Evolutionary conservation across 768 basidiomycete genomes (phyloP).

Genomic region (Phlebiopsis gigantea): DNA sequence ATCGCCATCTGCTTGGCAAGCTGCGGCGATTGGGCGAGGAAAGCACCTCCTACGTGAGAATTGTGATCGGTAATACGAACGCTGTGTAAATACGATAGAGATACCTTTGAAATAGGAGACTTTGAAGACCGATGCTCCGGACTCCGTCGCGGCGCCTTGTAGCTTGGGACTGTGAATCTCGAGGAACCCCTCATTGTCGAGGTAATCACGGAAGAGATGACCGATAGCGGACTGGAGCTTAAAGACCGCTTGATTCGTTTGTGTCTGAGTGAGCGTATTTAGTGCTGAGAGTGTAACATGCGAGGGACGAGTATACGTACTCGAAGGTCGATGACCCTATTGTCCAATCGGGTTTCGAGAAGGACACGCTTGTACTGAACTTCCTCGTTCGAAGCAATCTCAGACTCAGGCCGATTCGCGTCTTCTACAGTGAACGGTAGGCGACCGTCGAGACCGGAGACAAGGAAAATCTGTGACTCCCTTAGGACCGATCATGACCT

Average conservation of each 20-base stretch:
- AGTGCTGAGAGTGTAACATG: background rate
- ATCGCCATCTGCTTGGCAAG: slow-evolving; percentile 99
- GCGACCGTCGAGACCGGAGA: slow-evolving; percentile 71
- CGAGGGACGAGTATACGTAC: slow-evolving; percentile 38
- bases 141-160: slow-evolving; percentile 95
- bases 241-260: slow-evolving; percentile 95
- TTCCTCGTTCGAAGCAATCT: slow-evolving; percentile 50
- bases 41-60: slow-evolving; percentile 63
- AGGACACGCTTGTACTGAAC: slow-evolving; percentile 74
- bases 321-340: slow-evolving; percentile 89
- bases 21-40: slow-evolving; percentile 94
- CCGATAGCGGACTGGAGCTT: slow-evolving; percentile 86
- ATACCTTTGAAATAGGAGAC: slow-evolving; percentile 93
- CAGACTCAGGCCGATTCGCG: slow-evolving; percentile 78
- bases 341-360: slow-evolving; percentile 91
- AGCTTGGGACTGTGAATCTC: slow-evolving; percentile 99
- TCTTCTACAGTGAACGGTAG: slow-evolving; percentile 93
- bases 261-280: slow-evolving; percentile 49
- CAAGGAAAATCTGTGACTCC: slow-evolving; percentile 61
- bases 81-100: background rate
- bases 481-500: background rate
- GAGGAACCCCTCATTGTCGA: slow-evolving; percentile 70
- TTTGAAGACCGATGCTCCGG: slow-evolving; percentile 96
- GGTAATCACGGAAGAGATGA: slow-evolving; percentile 79
- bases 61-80: background rate